A percentile compares a stretch with the other conserved stretches of the same genome.
Conservation (phyloP, 2,329 filamentous ascomycete species). For the Grosmannia clavigera region DNA sequence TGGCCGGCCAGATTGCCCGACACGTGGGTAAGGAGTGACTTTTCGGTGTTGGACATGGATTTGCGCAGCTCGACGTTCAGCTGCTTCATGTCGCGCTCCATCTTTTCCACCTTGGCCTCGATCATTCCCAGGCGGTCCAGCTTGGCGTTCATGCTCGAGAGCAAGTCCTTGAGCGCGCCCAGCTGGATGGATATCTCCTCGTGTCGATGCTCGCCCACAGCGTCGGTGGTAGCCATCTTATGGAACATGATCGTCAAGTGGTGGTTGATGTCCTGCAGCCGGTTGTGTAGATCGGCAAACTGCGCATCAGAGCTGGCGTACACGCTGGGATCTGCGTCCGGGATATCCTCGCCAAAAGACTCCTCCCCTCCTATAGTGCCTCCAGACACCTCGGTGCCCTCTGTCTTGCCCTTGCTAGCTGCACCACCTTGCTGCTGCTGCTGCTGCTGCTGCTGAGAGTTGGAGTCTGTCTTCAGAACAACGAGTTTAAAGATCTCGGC, state of each 20-base stretch:
- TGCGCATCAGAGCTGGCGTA: conserved; percentile 45
- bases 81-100: conserved; percentile 46
- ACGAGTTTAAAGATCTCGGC: conserved; percentile 87
- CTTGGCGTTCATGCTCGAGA: conserved; percentile 30
- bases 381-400: not conserved
- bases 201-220: conserved; percentile 42
- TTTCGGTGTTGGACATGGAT: conserved; percentile 38
- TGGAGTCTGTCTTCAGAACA: conserved; percentile 32
- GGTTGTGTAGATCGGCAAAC: conserved; percentile 75
- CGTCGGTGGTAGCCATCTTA: conserved; percentile 37
- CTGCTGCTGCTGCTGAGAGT: conserved; percentile 7
- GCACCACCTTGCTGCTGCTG: conserved; percentile 8
- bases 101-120: conserved; percentile 30
- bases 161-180: conserved; percentile 30
- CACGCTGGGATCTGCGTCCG: conserved; percentile 34
- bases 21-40: conserved; percentile 39
- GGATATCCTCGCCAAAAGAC: conserved; percentile 25
- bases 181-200: conserved; percentile 38
- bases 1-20: conserved; percentile 21
- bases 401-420: not conserved
- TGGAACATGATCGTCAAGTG: conserved; percentile 52
- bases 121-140: conserved; percentile 30
- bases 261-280: conserved; percentile 62
- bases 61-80: conserved; percentile 42
- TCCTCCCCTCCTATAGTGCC: not conserved